Conservation (phyloP, 148 eudicot genomes). For the Vaccinium macrocarpon region DNA sequence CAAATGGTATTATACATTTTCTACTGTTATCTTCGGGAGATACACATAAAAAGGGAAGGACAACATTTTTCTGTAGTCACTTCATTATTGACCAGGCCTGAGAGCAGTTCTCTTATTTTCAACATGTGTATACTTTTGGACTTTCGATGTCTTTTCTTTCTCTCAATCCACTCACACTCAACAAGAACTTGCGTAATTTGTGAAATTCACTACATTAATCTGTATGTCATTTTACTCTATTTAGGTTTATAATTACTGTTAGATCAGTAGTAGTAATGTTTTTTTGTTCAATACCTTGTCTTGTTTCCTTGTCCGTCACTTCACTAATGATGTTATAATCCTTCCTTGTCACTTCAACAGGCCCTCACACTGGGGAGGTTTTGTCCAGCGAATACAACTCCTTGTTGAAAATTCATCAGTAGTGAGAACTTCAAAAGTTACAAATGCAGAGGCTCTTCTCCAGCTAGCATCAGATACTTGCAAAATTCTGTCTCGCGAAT, state of each 20-base stretch:
- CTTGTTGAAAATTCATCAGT: slow-evolving; percentile 60
- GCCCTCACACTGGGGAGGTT: slow-evolving; percentile 62
- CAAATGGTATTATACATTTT: neutral
- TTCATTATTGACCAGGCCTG: neutral
- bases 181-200: neutral
- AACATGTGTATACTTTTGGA: neutral
- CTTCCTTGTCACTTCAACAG: slow-evolving; percentile 30
- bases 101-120: slow-evolving; percentile 2
- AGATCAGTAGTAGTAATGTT: neutral
- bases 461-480: slow-evolving; percentile 43
- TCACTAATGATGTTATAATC: neutral
- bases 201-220: neutral
- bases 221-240: neutral
- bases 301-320: neutral
- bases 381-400: slow-evolving; percentile 57
- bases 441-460: slow-evolving; percentile 47
- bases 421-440: slow-evolving; percentile 47
- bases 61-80: neutral
- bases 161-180: neutral
- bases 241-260: neutral
- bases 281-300: neutral
- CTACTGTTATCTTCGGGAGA: neutral
- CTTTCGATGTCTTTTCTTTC: neutral
- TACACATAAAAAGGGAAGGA: neutral
- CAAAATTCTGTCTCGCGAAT: slow-evolving; percentile 29